Base-by-base conservation (phyloP, 345 rosid genomes). In the Eucalyptus victrix region DNA sequence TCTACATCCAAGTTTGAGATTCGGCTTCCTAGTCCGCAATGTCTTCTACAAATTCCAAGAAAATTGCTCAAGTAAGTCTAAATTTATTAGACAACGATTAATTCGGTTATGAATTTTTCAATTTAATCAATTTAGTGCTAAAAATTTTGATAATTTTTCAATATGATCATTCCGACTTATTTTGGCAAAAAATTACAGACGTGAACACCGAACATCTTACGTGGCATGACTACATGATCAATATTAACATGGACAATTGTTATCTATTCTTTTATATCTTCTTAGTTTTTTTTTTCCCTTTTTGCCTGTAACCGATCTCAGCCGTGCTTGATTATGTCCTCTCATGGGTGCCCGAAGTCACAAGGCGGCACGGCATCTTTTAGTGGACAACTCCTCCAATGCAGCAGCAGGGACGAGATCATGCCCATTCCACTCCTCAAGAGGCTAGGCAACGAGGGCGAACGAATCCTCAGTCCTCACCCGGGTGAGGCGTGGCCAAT, bases 121-220 rank as follows among this genome's bases (percentile, higher is more conserved):
- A 56, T 56, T 56, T 28, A 13, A 60, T 12, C 17, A 60, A 60
- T 62, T 62, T 26, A 12, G 2, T 62, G 9, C 2, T 3, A 30
- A 28, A 62, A 30, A 0, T n/a, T 65, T 15, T 16, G 1, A 65
- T 15, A 1, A 65, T 7, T 15, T n/a, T 65, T n/a, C 12, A 65
- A n/a, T 15, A 0, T n/a, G 1, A 65, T 65, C 5, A 16, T 65
- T 16, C 8, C 5, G 2, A 0, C 9, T 3, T 30, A 62, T 7
- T 65, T 65, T 65, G 11, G 3, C 17, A 10, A 8, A n/a, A 65
- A 65, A 16, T 65, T 16, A 0, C 0, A n/a, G 0, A n/a, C 11
- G 1, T n/a, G 5, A 2, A n/a, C 1, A 9, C 19, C 3, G 0
- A 16, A 1, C 21, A 7, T 30, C 76, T 8, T 65, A 0, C 12